These are phyloP conservation scores for Paecilomyces formosus DNA, from an alignment of 2,329 filamentous ascomycete genomes.

Conservation along the genomic window DNA sequence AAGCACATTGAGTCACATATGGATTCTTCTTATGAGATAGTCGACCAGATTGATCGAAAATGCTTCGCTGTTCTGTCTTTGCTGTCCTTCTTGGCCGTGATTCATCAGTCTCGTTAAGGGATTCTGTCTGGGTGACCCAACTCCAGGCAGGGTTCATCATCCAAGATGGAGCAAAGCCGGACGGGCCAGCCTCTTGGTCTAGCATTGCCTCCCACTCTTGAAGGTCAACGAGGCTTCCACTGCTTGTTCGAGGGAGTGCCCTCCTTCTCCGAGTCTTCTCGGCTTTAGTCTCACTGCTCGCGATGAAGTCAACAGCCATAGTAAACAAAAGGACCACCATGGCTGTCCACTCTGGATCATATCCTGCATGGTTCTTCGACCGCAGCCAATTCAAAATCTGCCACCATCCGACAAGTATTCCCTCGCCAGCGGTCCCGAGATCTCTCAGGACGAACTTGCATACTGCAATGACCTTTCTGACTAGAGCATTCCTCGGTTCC, in stretches of 20 bases:
- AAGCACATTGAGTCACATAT: conserved; percentile 43
- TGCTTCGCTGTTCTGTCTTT: conserved; percentile 14
- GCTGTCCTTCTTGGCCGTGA: conserved; percentile 11
- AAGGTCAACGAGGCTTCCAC: conserved; percentile 37
- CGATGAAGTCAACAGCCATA: conserved; percentile 55
- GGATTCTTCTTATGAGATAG: conserved; percentile 30
- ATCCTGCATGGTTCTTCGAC: conserved; percentile 38
- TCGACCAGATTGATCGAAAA: conserved; percentile 5
- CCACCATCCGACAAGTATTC: conserved; percentile 63
- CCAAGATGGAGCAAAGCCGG: conserved; percentile 35
- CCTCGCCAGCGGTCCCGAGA: conserved; percentile 49
- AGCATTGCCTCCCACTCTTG: conserved; percentile 45
- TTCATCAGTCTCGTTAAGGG: conserved; percentile 19
- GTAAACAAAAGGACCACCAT: conserved; percentile 57
- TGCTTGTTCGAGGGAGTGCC: conserved; percentile 42
- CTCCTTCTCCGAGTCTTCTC: conserved; percentile 33
- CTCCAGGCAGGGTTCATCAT: conserved; percentile 60
- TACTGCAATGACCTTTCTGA: conserved; percentile 52
- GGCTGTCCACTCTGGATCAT: conserved; percentile 62
- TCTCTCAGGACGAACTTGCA: conserved; percentile 59
- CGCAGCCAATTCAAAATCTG: conserved; percentile 64
- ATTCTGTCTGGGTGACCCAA: conserved; percentile 58
- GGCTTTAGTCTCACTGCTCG: conserved; percentile 22
- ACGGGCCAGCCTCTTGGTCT: conserved; percentile 35
- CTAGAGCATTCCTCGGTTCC: conserved; percentile 56